A percentile compares a stretch with the other conserved stretches of the same genome.
Conservation (phyloP, 495 filamentous ascomycete genomes). For the Trichoderma gamsii region DNA sequence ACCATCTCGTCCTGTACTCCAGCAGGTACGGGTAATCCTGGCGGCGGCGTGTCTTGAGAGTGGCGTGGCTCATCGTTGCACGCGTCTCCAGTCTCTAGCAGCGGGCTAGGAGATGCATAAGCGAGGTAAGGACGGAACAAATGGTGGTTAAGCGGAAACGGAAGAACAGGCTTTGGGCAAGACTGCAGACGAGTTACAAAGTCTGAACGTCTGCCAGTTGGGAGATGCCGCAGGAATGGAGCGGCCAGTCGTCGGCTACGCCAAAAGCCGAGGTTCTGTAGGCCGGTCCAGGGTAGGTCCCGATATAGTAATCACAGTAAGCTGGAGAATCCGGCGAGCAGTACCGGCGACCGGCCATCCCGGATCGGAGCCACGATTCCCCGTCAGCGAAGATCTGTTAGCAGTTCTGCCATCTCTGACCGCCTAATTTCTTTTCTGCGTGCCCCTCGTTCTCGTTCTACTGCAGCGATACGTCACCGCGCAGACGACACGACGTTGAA, state of each 20-base stretch:
- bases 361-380: neutral
- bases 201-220: neutral
- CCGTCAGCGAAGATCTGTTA: conserved; percentile 21
- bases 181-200: neutral
- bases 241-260: neutral
- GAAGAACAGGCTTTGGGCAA: neutral
- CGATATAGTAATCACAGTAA: too few relatives aligned
- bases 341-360: neutral
- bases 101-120: neutral
- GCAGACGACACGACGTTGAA: neutral
- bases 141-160: neutral
- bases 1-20: conserved; percentile 89
- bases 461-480: neutral
- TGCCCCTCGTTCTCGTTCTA: neutral
- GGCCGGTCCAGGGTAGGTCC: neutral
- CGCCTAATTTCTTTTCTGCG: conserved; percentile 28
- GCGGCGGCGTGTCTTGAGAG: conserved; percentile 58
- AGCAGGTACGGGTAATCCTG: conserved; percentile 73
- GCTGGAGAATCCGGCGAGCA: neutral
- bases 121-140: neutral
- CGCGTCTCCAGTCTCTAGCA: neutral
- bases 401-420: conserved; percentile 18
- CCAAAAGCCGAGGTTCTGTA: neutral
- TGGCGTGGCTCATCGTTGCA: conserved; percentile 14
- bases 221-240: neutral